Evolutionary conservation across 192 early-diverging fungal genomes (phyloP).

Genomic region (Obelidium mucronatum): DNA sequence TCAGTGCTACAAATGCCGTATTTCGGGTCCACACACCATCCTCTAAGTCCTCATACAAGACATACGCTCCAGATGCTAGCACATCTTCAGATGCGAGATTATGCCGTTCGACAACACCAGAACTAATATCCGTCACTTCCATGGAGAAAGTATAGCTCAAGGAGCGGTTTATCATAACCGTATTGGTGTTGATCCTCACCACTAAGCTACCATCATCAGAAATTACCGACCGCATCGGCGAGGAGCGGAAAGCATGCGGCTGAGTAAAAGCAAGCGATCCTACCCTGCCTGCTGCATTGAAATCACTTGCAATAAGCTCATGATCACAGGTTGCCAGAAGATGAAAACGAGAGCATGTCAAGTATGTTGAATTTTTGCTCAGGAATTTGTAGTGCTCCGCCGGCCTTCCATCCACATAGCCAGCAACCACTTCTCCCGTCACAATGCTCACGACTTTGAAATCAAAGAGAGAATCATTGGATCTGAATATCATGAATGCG

Average conservation of each 20-base stretch:
- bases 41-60: conserved; percentile 1
- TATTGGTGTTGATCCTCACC: neutral
- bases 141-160: neutral
- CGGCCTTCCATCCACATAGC: neutral
- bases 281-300: too few relatives aligned
- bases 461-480: neutral
- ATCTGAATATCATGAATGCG: conserved; percentile 9
- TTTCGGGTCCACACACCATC: neutral
- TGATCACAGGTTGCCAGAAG: neutral
- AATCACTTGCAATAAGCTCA: too few relatives aligned
- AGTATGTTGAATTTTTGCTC: neutral
- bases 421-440: neutral
- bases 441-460: conserved; percentile 16
- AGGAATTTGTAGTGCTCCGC: neutral
- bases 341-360: conserved; percentile 21
- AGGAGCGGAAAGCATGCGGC: neutral
- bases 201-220: neutral
- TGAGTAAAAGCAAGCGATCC: neutral
- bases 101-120: neutral
- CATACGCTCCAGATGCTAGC: neutral
- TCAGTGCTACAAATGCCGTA: neutral
- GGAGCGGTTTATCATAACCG: too few relatives aligned
- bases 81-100: neutral
- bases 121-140: neutral
- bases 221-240: neutral